Evolutionary conservation across 176 grass and related monocot genomes (phyloP).

Genomic region (Bromus sterilis): DNA sequence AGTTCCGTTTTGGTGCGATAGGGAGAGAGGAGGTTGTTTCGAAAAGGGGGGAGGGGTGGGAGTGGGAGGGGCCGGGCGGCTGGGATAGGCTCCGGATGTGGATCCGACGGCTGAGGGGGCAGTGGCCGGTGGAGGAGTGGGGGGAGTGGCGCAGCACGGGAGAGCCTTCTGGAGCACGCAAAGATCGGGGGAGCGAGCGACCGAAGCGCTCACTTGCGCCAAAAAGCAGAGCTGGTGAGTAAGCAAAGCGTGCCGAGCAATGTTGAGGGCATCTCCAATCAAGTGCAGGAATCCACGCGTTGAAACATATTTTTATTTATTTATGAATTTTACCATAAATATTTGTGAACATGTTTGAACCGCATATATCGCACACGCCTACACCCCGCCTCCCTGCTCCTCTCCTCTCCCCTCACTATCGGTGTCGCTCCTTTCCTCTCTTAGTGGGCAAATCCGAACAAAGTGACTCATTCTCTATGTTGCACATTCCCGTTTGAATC

Average conservation of each 20-base stretch:
- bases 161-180: conserved; percentile 41
- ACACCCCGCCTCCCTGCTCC: too few relatives aligned
- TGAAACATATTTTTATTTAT: too few relatives aligned
- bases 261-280: not conserved
- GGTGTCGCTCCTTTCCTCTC: too few relatives aligned
- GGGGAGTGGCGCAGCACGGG: not conserved
- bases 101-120: conserved; percentile 5
- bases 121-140: not conserved
- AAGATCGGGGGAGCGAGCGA: not conserved
- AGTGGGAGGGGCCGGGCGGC: conserved; percentile 1
- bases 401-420: too few relatives aligned
- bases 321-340: too few relatives aligned
- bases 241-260: not conserved
- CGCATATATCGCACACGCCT: too few relatives aligned
- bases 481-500: too few relatives aligned
- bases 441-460: too few relatives aligned
- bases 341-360: too few relatives aligned
- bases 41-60: not conserved
- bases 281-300: too few relatives aligned
- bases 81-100: not conserved
- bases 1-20: conserved; percentile 25
- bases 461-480: too few relatives aligned
- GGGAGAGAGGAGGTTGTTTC: conserved; percentile 6
- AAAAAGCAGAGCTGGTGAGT: not conserved
- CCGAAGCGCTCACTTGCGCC: not conserved